A percentile compares a stretch with the other conserved stretches of the same genome.
Evolutionary conservation across 352 stramenopile genomes (phyloP).

Genomic region (Pilasporangium apinafurcum): DNA sequence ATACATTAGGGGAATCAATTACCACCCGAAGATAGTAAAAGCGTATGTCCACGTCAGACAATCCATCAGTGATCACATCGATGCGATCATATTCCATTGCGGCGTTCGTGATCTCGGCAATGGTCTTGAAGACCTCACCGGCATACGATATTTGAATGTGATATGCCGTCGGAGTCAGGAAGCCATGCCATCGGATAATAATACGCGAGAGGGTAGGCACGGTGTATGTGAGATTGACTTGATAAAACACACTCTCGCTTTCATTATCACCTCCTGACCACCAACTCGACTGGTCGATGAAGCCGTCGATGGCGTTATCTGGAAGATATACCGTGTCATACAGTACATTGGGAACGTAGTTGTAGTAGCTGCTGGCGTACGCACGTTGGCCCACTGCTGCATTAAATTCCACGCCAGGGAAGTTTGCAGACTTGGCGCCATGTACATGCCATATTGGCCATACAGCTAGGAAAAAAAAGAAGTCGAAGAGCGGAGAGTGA

Average conservation of each 20-base stretch:
- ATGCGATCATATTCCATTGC: conserved; percentile 57
- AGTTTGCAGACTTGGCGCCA: conserved; percentile 29
- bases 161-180: conserved; percentile 49
- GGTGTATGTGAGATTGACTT: conserved; percentile 60
- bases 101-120: conserved; percentile 32
- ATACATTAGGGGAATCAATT: conserved; percentile 44
- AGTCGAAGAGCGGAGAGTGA: too few species aligned
- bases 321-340: conserved; percentile 55
- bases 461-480: too few species aligned
- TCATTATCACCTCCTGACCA: conserved; percentile 54
- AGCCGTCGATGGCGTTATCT: conserved; percentile 65
- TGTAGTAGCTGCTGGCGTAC: conserved; percentile 71
- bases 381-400: conserved; percentile 38
- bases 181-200: conserved; percentile 74
- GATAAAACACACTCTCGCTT: conserved; percentile 51
- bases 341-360: conserved; percentile 54
- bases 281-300: conserved; percentile 67
- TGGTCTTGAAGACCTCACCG: conserved; percentile 56
- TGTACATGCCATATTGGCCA: conserved; percentile 1
- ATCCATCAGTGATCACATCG: conserved; percentile 42
- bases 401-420: conserved; percentile 67
- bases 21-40: conserved; percentile 55
- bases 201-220: conserved; percentile 41
- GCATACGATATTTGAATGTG: conserved; percentile 52
- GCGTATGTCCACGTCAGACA: conserved; percentile 29